Conservation (phyloP, 805 yeast species). For the Pichia nakasei region DNA sequence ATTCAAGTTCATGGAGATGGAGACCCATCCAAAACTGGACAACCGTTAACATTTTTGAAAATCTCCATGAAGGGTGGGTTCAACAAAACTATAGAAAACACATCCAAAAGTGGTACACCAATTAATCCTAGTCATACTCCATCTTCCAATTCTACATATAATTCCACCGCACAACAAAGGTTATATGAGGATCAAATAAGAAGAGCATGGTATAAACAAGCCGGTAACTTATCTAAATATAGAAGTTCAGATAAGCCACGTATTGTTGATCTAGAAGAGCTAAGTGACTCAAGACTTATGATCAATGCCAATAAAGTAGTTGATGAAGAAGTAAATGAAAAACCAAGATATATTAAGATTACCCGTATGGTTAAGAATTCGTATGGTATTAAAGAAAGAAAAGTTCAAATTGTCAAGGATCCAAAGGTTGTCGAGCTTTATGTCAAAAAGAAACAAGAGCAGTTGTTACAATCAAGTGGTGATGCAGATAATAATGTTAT, state of each 20-base stretch:
- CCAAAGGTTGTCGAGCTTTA: slow-evolving; percentile 84
- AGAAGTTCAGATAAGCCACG: slow-evolving; percentile 20
- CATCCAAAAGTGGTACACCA: slow-evolving; percentile 8
- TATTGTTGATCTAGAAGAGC: slow-evolving; percentile 13
- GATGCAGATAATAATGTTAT: slow-evolving; percentile 54
- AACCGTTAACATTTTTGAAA: slow-evolving; percentile 78
- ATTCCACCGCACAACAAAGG: slow-evolving; percentile 79
- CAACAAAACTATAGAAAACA: slow-evolving; percentile 21
- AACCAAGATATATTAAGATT: slow-evolving; percentile 41
- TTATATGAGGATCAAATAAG: slow-evolving; percentile 86
- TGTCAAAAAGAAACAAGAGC: slow-evolving; percentile 43
- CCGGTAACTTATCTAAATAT: slow-evolving; percentile 41
- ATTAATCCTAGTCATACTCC: slow-evolving; percentile 15
- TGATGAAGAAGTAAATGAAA: slow-evolving; percentile 25
- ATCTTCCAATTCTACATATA: slow-evolving; percentile 60
- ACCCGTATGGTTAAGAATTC: slow-evolving; percentile 75
- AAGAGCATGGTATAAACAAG: slow-evolving; percentile 85
- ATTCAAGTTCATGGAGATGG: slow-evolving; percentile 90
- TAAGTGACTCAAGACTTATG: slow-evolving; percentile 29
- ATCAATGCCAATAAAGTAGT: slow-evolving; percentile 26
- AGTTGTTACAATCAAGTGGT: slow-evolving; percentile 35
- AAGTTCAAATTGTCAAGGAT: slow-evolving; percentile 69
- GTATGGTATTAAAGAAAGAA: slow-evolving; percentile 79
- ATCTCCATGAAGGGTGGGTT: slow-evolving; percentile 96
- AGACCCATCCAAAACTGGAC: slow-evolving; percentile 87